Evolutionary conservation across 169 alveolate species (phyloP).

Genomic region (Amoebophrya sp.): DNA sequence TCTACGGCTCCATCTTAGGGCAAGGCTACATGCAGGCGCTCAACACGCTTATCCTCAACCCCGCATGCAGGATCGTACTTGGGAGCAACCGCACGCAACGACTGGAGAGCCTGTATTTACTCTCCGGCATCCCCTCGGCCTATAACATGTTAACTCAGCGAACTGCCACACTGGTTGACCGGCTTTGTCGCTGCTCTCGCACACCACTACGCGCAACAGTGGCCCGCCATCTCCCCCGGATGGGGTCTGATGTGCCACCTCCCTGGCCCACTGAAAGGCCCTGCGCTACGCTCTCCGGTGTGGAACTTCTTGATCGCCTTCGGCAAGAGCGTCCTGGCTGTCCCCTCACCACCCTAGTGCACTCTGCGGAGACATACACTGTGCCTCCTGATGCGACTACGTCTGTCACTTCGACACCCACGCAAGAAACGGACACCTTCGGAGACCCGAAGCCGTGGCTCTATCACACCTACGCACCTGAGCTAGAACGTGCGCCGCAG

Average conservation of each 20-base stretch:
- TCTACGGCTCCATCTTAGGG: not conserved
- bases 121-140: not conserved
- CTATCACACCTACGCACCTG: not conserved
- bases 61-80: not conserved
- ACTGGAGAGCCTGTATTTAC: not conserved
- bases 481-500: not conserved
- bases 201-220: not conserved
- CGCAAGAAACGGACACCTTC: not conserved
- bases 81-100: not conserved
- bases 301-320: too few species aligned
- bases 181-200: not conserved
- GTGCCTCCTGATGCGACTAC: too few species aligned
- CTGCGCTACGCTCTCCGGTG: not conserved
- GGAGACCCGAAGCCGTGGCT: not conserved
- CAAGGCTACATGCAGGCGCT: not conserved
- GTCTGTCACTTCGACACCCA: too few species aligned
- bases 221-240: not conserved
- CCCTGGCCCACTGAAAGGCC: not conserved
- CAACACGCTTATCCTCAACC: not conserved
- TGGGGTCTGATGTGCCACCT: not conserved
- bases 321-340: too few species aligned
- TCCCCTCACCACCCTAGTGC: too few species aligned
- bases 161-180: not conserved
- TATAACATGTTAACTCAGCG: not conserved
- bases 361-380: too few species aligned